phyloP scores from a whole-genome alignment of 192 early-diverging fungal genomes.

The Chytriomyces hyalinus region DNA sequence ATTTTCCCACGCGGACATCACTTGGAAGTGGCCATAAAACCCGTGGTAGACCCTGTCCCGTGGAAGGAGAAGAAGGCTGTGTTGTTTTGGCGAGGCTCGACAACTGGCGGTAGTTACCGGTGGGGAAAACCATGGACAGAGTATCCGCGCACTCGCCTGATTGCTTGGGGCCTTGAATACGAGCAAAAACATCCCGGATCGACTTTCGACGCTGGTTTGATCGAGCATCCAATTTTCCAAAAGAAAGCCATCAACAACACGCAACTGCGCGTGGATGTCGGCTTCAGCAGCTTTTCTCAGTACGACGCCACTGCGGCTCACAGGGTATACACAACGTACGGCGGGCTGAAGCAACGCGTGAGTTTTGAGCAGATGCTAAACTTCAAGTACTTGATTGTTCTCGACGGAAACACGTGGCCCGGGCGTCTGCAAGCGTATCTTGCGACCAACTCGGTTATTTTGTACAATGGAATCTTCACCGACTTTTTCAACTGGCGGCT shows the following conservation, averaged over 20 bases:
- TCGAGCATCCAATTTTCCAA: no score
- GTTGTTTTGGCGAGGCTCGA: constrained; percentile 26
- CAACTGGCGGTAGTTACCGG: constrained; percentile 13
- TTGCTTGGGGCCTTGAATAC: constrained; percentile 1
- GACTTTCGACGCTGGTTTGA: constrained; percentile 12
- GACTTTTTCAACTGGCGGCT: constrained; percentile 30
- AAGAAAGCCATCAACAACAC: background rate
- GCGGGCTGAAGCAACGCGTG: background rate
- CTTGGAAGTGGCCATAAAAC: background rate
- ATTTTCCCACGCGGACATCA: background rate
- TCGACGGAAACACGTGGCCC: constrained; percentile 23
- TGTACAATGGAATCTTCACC: constrained; percentile 18
- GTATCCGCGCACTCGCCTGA: background rate
- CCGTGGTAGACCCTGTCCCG: background rate
- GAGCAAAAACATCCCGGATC: background rate
- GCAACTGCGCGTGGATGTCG: background rate
- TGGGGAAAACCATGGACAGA: background rate
- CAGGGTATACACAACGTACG: no score
- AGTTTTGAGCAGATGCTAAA: constrained; percentile 21
- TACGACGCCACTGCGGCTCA: no score
- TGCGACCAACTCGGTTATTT: constrained; percentile 15
- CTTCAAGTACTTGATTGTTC: constrained; percentile 32
- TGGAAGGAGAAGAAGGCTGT: constrained; percentile 25
- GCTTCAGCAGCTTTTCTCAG: background rate
- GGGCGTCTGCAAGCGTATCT: constrained; percentile 5